Conservation (phyloP, 257 asterid genomes). For the Lavandula angustifolia region DNA sequence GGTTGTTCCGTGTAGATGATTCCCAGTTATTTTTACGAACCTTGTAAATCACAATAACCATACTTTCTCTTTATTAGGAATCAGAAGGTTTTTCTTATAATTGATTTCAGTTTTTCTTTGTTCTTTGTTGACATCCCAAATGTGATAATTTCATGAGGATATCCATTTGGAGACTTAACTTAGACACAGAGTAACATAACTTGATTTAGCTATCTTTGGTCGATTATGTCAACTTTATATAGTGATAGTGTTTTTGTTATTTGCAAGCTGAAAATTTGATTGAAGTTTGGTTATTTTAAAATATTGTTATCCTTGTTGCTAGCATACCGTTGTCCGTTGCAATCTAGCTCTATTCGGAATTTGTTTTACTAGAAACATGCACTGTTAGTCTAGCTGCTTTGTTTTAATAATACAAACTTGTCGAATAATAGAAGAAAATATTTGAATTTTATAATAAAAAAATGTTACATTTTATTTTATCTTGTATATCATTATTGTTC, state of each 20-base stretch:
- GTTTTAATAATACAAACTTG: neutral
- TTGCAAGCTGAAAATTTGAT: slow-evolving; percentile 5
- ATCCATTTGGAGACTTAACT: neutral
- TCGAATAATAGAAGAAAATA: neutral
- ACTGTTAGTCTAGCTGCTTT: neutral
- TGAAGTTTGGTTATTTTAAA: neutral
- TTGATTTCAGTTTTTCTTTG: neutral
- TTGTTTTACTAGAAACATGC: neutral
- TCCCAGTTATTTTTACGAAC: neutral
- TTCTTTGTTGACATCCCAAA: neutral
- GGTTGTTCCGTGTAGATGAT: neutral
- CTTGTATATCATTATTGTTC: neutral
- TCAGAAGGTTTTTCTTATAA: neutral
- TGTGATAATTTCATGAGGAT: neutral
- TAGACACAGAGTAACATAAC: neutral
- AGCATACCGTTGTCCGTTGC: neutral
- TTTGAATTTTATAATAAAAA: neutral
- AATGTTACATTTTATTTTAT: no score
- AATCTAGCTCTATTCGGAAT: neutral
- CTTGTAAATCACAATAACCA: no score
- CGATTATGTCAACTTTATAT: neutral
- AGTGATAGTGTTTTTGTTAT: neutral
- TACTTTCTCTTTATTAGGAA: neutral
- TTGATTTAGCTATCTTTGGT: neutral
- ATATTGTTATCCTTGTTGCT: slow-evolving; percentile 16